A percentile compares a stretch with the other conserved stretches of the same genome.
These are phyloP conservation scores for Colletotrichum sp. DNA, from an alignment of 2,329 filamentous ascomycete genomes.

Conservation along the genomic window DNA sequence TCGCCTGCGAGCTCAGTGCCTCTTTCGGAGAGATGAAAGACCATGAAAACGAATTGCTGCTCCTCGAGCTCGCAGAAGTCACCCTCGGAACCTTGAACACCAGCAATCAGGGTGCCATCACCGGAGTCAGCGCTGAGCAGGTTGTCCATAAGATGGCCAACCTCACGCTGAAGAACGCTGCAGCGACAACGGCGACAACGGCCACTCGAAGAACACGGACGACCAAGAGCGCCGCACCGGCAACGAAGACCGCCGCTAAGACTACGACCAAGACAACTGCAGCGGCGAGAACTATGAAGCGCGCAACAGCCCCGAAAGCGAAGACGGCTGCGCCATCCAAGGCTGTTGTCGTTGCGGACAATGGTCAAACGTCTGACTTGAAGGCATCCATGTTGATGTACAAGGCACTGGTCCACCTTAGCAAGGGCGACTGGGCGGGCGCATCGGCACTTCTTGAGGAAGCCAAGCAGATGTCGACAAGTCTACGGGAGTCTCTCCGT, in stretches of 20 bases:
- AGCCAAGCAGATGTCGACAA: slow-evolving; percentile 49
- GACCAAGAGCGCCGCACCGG: slow-evolving; percentile 24
- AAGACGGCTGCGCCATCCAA: slow-evolving; percentile 23
- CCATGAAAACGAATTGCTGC: slow-evolving; percentile 44
- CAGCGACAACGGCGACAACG: slow-evolving; percentile 24
- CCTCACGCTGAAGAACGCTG: slow-evolving; percentile 31
- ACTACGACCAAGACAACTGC: not conserved
- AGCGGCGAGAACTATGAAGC: slow-evolving; percentile 15
- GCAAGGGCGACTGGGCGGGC: slow-evolving; percentile 60
- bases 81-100: slow-evolving; percentile 30
- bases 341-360: slow-evolving; percentile 9
- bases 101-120: slow-evolving; percentile 1
- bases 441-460: slow-evolving; percentile 62
- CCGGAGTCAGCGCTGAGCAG: slow-evolving; percentile 24
- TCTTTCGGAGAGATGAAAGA: slow-evolving; percentile 58
- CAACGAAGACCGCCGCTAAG: slow-evolving; percentile 2
- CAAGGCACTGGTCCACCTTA: slow-evolving; percentile 51
- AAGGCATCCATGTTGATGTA: slow-evolving; percentile 45
- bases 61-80: slow-evolving; percentile 55
- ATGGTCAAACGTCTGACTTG: slow-evolving; percentile 30
- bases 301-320: slow-evolving; percentile 26
- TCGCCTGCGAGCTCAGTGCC: slow-evolving; percentile 62
- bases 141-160: slow-evolving; percentile 42
- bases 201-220: slow-evolving; percentile 10
- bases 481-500: slow-evolving; percentile 43